phyloP scores from a whole-genome alignment of 176 grass and related monocot species.

The Lolium multiflorum region DNA sequence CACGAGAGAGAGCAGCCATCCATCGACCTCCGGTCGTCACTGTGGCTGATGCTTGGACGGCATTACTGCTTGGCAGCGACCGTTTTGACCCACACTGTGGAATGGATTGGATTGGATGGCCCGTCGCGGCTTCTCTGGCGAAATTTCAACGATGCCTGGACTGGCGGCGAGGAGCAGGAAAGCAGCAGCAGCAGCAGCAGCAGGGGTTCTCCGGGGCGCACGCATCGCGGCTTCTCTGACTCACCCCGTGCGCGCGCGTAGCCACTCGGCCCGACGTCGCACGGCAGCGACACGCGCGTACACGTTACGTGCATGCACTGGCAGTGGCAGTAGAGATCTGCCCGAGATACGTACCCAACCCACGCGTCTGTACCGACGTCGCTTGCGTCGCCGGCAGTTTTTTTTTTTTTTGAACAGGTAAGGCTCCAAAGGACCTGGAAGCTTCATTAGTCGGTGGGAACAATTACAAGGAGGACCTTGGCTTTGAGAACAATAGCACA shows the following conservation, averaged over 20 bases:
- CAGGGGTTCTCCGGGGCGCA: neutral
- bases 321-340: neutral
- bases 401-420: too few relatives aligned
- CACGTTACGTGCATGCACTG: constrained; percentile 2
- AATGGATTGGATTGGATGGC: constrained; percentile 9
- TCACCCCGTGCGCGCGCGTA: neutral
- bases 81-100: neutral
- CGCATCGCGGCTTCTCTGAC: too few relatives aligned
- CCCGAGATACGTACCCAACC: neutral
- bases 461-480: too few relatives aligned
- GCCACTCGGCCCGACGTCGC: neutral
- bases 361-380: neutral
- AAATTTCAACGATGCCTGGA: constrained; percentile 5
- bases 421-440: too few relatives aligned
- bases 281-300: neutral
- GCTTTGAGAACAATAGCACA: too few relatives aligned
- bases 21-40: neutral
- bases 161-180: neutral
- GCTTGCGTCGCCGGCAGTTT: neutral
- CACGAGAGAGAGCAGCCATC: neutral
- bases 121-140: neutral
- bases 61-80: constrained; percentile 13
- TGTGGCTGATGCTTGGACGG: constrained; percentile 6
- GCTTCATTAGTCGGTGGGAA: too few relatives aligned
- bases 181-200: too few relatives aligned